Conservation (phyloP, 306 rosid genomes). For the Sindora glabra region DNA sequence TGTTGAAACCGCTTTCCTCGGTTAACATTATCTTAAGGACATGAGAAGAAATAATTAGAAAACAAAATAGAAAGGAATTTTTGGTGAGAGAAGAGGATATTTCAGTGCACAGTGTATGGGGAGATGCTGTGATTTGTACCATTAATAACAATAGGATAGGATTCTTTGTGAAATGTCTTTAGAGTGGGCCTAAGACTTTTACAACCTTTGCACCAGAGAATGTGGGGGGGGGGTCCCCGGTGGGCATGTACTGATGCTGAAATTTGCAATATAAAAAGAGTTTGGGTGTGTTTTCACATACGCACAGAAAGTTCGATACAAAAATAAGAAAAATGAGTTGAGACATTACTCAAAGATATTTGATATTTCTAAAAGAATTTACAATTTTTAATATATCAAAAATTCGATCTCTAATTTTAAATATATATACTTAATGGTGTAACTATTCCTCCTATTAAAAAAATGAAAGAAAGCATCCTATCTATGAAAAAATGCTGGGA, state of each 20-base stretch:
- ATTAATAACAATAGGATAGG: constrained; percentile 5
- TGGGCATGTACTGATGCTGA: constrained; percentile 34
- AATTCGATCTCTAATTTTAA: too few relatives aligned
- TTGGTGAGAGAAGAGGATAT: constrained; percentile 6
- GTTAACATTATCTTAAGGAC: constrained; percentile 11
- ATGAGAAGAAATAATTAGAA: too few relatives aligned
- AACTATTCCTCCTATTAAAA: too few relatives aligned
- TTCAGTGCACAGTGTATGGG: constrained; percentile 15
- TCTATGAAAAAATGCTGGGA: too few relatives aligned
- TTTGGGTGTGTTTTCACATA: constrained; percentile 17
- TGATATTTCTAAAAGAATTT: too few relatives aligned
- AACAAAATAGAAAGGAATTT: background rate
- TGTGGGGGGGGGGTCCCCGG: constrained; percentile 51
- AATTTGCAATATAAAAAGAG: constrained; percentile 15
- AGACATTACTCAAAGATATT: too few relatives aligned
- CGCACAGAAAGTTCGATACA: constrained; percentile 31
- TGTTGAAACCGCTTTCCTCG: constrained; percentile 3
- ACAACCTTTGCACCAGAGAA: constrained; percentile 27
- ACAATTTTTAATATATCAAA: too few relatives aligned
- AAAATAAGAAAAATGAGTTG: constrained; percentile 20
- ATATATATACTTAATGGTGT: too few relatives aligned
- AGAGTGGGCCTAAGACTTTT: constrained; percentile 37
- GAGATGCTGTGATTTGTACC: constrained; percentile 29
- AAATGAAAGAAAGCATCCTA: constrained; percentile 1
- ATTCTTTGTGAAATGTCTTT: constrained; percentile 29